Percentiles rank a stretch among this genome's conserved stretches.
phyloP scores from a whole-genome alignment of 257 asterid genomes.

The Solanum commersonii region DNA sequence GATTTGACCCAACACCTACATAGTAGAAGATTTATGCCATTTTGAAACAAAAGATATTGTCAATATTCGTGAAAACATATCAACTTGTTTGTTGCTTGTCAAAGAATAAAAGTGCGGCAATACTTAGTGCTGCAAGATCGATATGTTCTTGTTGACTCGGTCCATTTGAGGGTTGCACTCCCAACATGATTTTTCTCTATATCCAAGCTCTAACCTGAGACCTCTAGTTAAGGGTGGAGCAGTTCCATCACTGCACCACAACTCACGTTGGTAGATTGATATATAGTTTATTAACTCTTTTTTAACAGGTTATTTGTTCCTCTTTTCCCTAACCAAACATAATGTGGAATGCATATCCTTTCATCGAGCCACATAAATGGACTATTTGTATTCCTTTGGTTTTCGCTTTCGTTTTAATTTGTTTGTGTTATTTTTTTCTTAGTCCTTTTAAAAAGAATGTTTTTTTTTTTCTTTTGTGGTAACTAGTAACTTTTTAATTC shows the following conservation, averaged over 20 bases:
- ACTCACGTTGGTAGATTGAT: neutral
- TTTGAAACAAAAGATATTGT: neutral
- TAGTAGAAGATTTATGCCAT: neutral
- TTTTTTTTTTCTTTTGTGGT: neutral
- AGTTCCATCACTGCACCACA: neutral
- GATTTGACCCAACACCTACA: neutral
- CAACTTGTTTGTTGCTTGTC: neutral
- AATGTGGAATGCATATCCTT: neutral
- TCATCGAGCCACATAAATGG: neutral
- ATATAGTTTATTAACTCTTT: neutral
- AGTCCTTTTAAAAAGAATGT: neutral
- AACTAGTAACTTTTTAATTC: neutral
- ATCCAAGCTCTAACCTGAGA: neutral
- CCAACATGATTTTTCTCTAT: neutral
- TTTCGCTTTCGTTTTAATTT: neutral
- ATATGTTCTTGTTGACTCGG: neutral
- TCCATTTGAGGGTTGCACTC: neutral
- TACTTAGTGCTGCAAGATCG: neutral
- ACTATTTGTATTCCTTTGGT: neutral
- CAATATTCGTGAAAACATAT: neutral
- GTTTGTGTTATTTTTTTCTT: neutral
- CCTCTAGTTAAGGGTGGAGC: neutral
- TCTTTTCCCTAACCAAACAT: neutral
- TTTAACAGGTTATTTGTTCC: neutral
- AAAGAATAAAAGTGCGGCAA: neutral